These are phyloP conservation scores for Aspergillus aculeatus DNA, from an alignment of 2,329 filamentous ascomycete species.

Conservation along the genomic window DNA sequence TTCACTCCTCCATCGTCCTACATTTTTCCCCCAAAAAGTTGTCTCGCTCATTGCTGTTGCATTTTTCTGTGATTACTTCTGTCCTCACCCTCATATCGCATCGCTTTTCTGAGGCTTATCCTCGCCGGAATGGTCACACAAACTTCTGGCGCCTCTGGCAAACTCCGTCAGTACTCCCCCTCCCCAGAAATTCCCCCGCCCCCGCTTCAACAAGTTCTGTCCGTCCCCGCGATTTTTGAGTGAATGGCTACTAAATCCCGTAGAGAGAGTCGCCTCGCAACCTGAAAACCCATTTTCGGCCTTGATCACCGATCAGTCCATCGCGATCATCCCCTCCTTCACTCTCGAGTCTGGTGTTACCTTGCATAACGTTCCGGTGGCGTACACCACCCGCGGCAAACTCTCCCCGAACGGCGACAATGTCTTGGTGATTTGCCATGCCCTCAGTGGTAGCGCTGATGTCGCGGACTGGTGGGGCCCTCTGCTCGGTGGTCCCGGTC, in stretches of 20 bases:
- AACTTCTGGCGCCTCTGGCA: slow-evolving; percentile 19
- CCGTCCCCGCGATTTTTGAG: background rate
- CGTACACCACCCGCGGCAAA: slow-evolving; percentile 62
- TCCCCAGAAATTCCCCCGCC: slow-evolving; percentile 38
- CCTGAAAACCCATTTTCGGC: slow-evolving; percentile 87
- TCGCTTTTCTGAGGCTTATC: background rate
- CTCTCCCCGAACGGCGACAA: slow-evolving; percentile 59
- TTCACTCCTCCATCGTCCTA: background rate
- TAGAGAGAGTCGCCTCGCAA: slow-evolving; percentile 60
- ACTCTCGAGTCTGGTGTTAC: slow-evolving; percentile 88
- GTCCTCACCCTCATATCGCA: background rate
- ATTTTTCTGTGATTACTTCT: background rate
- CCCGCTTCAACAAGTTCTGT: background rate
- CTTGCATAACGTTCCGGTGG: slow-evolving; percentile 69
- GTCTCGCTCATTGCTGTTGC: background rate
- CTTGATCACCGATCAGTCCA: slow-evolving; percentile 83
- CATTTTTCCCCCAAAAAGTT: background rate
- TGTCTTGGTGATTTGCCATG: slow-evolving; percentile 61
- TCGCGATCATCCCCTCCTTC: slow-evolving; percentile 83
- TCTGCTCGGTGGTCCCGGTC: slow-evolving; percentile 52
- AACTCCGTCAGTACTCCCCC: slow-evolving; percentile 41
- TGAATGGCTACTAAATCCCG: slow-evolving; percentile 54
- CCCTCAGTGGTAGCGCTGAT: slow-evolving; percentile 56
- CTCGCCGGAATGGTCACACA: slow-evolving; percentile 26
- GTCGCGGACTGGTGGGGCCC: slow-evolving; percentile 59